Evolutionary conservation across 306 rosid genomes (phyloP), one percentile per base, ranked within the genome.

Genomic region (Cucurbita pepo): DNA sequence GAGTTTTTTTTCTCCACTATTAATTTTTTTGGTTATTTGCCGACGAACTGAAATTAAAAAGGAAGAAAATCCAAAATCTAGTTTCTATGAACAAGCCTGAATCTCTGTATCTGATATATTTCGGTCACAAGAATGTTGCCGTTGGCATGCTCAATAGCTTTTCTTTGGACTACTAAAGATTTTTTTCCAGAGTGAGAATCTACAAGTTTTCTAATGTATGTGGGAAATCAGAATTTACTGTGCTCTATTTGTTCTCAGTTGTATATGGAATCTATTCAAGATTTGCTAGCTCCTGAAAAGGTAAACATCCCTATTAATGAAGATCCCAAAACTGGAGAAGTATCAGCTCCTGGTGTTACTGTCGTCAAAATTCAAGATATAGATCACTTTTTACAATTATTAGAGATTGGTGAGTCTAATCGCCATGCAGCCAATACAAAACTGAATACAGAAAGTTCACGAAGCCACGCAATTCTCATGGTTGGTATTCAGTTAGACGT

Each of bases 261-360:
- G 83, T 88, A 88, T 81, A 80, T 85, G 90, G 93, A 88, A 72
- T 88, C 85, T 50, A 71, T 88, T 58, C 90, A 88, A 82, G 93
- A 88, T 84, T 82, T 88, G 71, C 93, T 88, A 74, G 83, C 85
- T n/a, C 88, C 93, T 50, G 90, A 85, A 53, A 85, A 75, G 82
- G 80, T 70, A 37, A 85, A 82, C 64, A 85, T 88, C 69, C 82
- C 88, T 51, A 82, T 88, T 54, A 77, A 72, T 19, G 93, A 85
- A 69, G 93, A 85, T 54, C 85, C 93, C 11, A 88, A 77, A 76
- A 85, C 86, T 15, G 83, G 93, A 75, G 93, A 84, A 62, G 90
- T 88, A 76, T 83, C 93, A 63, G 77, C 86, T 72, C 85, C 88
- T 50, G 90, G 93, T 77, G 88, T 86, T 64, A 81, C 89, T 30